Conservation (phyloP, 116 monocot species). For the Zostera marina region DNA sequence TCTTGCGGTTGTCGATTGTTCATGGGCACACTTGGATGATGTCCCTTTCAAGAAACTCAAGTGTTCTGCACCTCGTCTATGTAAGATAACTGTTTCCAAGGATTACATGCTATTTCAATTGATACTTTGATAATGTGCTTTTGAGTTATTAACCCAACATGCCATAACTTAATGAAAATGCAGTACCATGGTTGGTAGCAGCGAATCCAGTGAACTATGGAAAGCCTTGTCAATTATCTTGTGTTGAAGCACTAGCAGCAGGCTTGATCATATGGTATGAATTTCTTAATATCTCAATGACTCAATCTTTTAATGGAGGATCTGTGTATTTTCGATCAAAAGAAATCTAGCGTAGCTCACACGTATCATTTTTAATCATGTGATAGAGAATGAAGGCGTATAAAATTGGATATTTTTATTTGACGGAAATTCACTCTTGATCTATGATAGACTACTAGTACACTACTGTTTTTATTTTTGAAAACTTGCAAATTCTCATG, state of each 20-base stretch:
- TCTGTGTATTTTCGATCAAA: background rate
- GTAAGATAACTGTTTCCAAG: constrained; percentile 26
- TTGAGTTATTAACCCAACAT: background rate
- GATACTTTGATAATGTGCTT: background rate
- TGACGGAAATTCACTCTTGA: no score
- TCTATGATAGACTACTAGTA: no score
- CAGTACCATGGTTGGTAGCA: constrained; percentile 99
- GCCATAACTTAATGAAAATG: constrained; percentile 6
- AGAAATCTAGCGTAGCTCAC: no score
- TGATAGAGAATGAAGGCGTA: no score
- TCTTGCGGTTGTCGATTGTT: constrained; percentile 92
- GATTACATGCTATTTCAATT: background rate
- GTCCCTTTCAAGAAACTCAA: constrained; percentile 90
- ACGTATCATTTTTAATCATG: no score
- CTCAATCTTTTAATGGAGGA: background rate
- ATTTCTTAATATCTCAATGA: background rate
- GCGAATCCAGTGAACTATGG: constrained; percentile 98
- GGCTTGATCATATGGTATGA: constrained; percentile 85
- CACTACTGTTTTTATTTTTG: no score
- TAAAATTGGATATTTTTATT: no score
- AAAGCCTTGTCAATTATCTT: constrained; percentile 89
- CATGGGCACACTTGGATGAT: constrained; percentile 88
- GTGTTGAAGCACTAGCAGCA: constrained; percentile 94
- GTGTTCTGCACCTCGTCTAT: constrained; percentile 71
- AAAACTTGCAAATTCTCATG: no score